Base-by-base conservation (phyloP, 495 filamentous ascomycete species). In the Xylona heveae region DNA sequence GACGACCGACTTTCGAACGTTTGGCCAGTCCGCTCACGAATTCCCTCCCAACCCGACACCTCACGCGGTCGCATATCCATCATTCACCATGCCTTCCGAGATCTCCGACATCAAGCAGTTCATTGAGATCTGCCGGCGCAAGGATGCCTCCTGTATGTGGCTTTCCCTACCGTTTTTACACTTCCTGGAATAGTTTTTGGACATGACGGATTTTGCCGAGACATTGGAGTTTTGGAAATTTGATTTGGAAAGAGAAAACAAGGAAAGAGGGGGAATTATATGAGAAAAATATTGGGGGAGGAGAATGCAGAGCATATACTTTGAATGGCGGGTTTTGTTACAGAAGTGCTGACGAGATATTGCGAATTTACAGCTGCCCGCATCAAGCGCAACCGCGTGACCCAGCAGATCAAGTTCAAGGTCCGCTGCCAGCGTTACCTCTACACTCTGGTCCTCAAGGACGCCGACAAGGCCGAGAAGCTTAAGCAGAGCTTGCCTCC, bases 71-170 rank as follows among this genome's bases (percentile, higher is more conserved):
- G n/a, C n/a, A n/a, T n/a, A n/a, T n/a, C n/a, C n/a, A 43, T 38
- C 48, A 46, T 43, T 54, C 65, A 71, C 32, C 42, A 99, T 99
- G 88, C 88, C 88, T 74, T 68, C 71, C 49, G 84, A 95, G 83
- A 73, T 95, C 58, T 77, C 74, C 51, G 90, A 95, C 51, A 94
- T 99, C 75, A 99, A 95, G 80, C 62, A 93, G 66, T 99, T 99
- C 76, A 90, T 99, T 62, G 90, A 99, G 78, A 85, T 95, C 66
- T 92, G 80, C 77, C 74, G 84, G 60, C 78, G 88, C 50, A 88
- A 88, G 62, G 88, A 99, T 69, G 88, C 90, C 50, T 83, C 78
- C 49, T 91, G 84, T 92, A 75, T 39, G 70, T 74, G 42, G 0
- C 1, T 19, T 14, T 37, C 12, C 18, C 22, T n/a, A 16, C 16